Base-by-base conservation (phyloP, 164 flowering plant genomes). In the Tetrastigma voinierianum region DNA sequence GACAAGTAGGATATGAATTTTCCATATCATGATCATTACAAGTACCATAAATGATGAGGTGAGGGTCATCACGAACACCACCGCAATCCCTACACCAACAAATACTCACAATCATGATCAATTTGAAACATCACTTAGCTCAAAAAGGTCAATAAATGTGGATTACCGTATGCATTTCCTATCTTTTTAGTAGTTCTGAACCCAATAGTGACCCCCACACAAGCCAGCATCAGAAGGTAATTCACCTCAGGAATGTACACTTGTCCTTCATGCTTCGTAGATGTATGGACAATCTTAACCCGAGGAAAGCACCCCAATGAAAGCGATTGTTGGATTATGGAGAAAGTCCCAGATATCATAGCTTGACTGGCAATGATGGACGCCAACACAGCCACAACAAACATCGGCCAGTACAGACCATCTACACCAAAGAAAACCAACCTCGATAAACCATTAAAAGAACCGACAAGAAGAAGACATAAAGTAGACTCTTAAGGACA, bases 1-100 rank as follows among this genome's bases (percentile, higher is more conserved):
- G 0, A 89, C 66, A 0, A 83, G 59, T 10, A 76, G 16, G 18
- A 90, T 81, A 64, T 83, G 69, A 7, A 84, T 81, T 61, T 93
- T 90, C 96, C 98, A 90, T 70, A 93, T 87, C 86, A 89, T 72
- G 6, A 89, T 58, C 98, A 90, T 93, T 60, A 93, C 65, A 11
- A 89, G 67, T 9, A 85, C 86, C 14, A 93, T 67, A 18, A 89
- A 83, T 0, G 74, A 21, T 1, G 96, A 84, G 23, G 96, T 90
- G 10, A 93, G 81, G 0, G 82, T 53, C 89, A 82, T 84, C 46
- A 84, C 91, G 44, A 80, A 77, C 46, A 87, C 89, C 68, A 85
- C 89, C 0, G 93, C 95, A 21, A 93, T 86, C 4, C 96, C 96
- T 92, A 83, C 16, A 76, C 16, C 44, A 46, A 40, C 20, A 43